A percentile compares a stretch with the other conserved stretches of the same genome.
These are phyloP conservation scores for Annulohypoxylon truncatum DNA, from an alignment of 2,329 filamentous ascomycete species.

Conservation along the genomic window DNA sequence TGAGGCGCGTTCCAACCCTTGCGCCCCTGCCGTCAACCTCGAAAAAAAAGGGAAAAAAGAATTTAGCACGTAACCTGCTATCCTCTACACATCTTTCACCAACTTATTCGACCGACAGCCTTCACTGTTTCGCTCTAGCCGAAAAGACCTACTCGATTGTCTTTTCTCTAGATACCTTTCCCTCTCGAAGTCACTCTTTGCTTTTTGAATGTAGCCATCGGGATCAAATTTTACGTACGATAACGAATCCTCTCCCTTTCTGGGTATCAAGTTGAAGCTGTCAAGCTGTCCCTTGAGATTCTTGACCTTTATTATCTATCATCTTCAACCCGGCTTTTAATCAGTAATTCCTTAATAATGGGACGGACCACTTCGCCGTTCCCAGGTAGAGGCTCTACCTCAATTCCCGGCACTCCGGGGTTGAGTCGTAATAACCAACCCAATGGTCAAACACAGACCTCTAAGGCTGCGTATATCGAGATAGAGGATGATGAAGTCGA, in stretches of 20 bases:
- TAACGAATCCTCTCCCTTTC: not conserved
- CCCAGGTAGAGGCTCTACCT: slow-evolving; percentile 30
- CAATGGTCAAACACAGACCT: slow-evolving; percentile 12
- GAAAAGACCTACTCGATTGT: not conserved
- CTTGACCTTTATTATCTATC: not conserved
- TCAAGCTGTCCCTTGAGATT: not conserved
- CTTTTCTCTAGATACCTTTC: not conserved
- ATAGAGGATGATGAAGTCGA: slow-evolving; percentile 57
- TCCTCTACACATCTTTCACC: slow-evolving; percentile 2
- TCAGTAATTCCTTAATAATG: slow-evolving; percentile 21
- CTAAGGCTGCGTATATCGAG: slow-evolving; percentile 42
- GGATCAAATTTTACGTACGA: not conserved
- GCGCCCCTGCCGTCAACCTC: slow-evolving; percentile 22
- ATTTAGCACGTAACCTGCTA: not conserved
- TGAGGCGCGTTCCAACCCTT: slow-evolving; percentile 40
- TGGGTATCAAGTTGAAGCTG: not conserved
- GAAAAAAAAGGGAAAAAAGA: slow-evolving; percentile 26
- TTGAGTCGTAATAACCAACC: slow-evolving; percentile 24
- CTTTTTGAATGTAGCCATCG: not conserved
- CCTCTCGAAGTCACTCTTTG: not conserved
- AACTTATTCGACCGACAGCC: not conserved
- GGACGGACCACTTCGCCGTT: slow-evolving; percentile 6
- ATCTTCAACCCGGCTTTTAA: not conserved
- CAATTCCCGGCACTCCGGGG: slow-evolving; percentile 31
- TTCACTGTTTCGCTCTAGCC: not conserved